Evolutionary conservation across 495 filamentous ascomycete genomes (phyloP), one percentile per base, ranked within the genome.

Genomic region (Cercophora newfieldiana): DNA sequence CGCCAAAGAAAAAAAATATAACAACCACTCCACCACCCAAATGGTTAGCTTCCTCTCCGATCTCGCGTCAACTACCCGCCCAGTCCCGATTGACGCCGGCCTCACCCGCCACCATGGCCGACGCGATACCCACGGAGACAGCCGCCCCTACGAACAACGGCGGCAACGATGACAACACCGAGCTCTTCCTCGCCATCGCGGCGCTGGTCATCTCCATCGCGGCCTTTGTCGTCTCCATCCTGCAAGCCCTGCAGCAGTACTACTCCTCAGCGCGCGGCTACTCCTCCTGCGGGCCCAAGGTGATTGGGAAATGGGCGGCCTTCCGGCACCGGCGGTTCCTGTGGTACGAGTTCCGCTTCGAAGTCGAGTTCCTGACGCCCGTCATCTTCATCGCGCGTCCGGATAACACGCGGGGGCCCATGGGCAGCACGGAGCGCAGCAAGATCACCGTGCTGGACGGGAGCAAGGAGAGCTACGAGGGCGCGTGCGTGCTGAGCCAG

Each of bases 281-380:
- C 50, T 63, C 61, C n/a, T 63, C 61, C 19, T 63, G 61, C 48
- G 37, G 68, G 28, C 30, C 56, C 29, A 18, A 55, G 31, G 21
- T 80, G 0, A 76, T 80, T 66, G 78, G 79, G 2, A 63, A 65
- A 16, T 82, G 77, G 79, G 76, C 77, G 1, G 59, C 51, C 37
- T 66, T 72, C 30, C 76, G 77, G 3, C 73, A 72, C 25, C 76
- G 77, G 2, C 70, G 66, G 21, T 63, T 77, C 49, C 67, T 71
- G 7, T 74, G 68, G 72, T 30, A 64, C 19, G 74, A 76, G 66
- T 74, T 82, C 25, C 70, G 77, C 44, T 71, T 78, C 33, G 80
- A 82, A 58, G 76, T 81, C 29, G 68, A 77, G 7, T 82, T 80
- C 64, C 77, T 79, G 66, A 73, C 75, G 2, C 80, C 80, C 19